phyloP scores from a whole-genome alignment of 352 stramenopile species.

The Phytophthora boehmeriae region DNA sequence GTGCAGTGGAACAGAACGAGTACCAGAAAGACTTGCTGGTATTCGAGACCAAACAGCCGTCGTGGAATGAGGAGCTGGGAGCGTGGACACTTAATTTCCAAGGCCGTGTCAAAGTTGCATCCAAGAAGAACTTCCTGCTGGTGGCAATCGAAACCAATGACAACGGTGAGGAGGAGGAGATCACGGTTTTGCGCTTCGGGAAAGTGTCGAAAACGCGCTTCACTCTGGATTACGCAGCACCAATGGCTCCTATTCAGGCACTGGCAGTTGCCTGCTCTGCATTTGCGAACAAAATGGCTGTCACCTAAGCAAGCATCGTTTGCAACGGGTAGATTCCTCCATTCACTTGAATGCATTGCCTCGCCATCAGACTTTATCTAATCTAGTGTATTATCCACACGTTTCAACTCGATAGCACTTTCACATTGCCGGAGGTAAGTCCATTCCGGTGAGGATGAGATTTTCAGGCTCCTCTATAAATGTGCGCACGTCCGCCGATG shows the following conservation, averaged over 20 bases:
- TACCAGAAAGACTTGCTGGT: conserved; percentile 77
- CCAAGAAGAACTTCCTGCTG: conserved; percentile 93
- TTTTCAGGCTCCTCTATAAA: conserved; percentile 49
- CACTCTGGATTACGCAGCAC: conserved; percentile 77
- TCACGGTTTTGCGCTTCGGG: conserved; percentile 72
- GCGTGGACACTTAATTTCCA: conserved; percentile 92
- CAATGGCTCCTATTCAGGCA: conserved; percentile 78
- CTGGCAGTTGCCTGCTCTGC: conserved; percentile 81
- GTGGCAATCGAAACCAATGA: conserved; percentile 61
- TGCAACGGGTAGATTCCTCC: conserved; percentile 5
- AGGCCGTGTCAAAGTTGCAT: conserved; percentile 87
- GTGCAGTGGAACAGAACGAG: conserved; percentile 74
- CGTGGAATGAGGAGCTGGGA: conserved; percentile 82
- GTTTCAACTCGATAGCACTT: background rate
- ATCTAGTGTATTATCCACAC: conserved; percentile 17
- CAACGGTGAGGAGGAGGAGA: conserved; percentile 56
- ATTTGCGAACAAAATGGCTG: conserved; percentile 86
- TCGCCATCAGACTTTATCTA: conserved; percentile 28
- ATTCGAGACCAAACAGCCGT: conserved; percentile 84
- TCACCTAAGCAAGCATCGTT: conserved; percentile 55
- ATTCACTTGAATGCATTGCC: conserved; percentile 9
- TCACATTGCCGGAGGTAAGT: conserved; percentile 31
- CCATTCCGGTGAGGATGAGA: conserved; percentile 46
- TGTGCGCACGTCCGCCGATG: conserved; percentile 44
- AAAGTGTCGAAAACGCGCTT: conserved; percentile 87